Conservation (phyloP, 768 basidiomycete species). For the Tremella mesenterica region DNA sequence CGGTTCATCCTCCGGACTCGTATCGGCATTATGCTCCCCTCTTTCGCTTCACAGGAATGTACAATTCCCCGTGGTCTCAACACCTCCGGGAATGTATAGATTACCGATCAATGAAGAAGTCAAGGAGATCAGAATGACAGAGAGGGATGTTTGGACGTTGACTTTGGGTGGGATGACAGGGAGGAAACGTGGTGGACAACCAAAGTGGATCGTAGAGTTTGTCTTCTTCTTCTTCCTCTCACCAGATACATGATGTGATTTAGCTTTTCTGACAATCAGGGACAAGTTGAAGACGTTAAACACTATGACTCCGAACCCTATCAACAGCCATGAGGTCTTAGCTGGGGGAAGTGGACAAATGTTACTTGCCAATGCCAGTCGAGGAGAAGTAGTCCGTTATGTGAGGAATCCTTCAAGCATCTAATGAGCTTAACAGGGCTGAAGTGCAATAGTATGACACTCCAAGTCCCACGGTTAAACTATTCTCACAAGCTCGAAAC, state of each 20-base stretch:
- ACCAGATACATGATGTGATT: too few species aligned
- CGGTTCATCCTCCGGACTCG: conserved; percentile 62
- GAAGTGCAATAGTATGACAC: conserved; percentile 21
- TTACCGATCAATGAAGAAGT: conserved; percentile 45
- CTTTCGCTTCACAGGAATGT: conserved; percentile 35
- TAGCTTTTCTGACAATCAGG: conserved; percentile 11
- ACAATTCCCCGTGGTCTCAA: conserved; percentile 35
- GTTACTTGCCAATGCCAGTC: conserved; percentile 37
- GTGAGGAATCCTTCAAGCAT: conserved; percentile 10
- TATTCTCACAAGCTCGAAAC: conserved; percentile 24
- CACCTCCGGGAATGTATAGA: conserved; percentile 37
- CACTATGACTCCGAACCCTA: conserved; percentile 38
- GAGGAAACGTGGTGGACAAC: conserved; percentile 43
- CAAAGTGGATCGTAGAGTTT: conserved; percentile 42
- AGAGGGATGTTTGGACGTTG: conserved; percentile 58
- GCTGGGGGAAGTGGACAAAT: conserved; percentile 47
- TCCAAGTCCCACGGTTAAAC: conserved; percentile 21
- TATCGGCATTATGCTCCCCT: conserved; percentile 58
- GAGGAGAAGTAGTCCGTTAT: conserved; percentile 32
- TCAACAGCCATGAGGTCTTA: conserved; percentile 42
- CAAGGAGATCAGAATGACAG: conserved; percentile 65
- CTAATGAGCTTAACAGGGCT: background rate
- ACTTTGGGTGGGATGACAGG: conserved; percentile 46
- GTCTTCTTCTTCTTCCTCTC: background rate
- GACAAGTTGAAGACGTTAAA: conserved; percentile 25